phyloP scores from a whole-genome alignment of 495 filamentous ascomycete genomes.

The Penicillium flavigenum region DNA sequence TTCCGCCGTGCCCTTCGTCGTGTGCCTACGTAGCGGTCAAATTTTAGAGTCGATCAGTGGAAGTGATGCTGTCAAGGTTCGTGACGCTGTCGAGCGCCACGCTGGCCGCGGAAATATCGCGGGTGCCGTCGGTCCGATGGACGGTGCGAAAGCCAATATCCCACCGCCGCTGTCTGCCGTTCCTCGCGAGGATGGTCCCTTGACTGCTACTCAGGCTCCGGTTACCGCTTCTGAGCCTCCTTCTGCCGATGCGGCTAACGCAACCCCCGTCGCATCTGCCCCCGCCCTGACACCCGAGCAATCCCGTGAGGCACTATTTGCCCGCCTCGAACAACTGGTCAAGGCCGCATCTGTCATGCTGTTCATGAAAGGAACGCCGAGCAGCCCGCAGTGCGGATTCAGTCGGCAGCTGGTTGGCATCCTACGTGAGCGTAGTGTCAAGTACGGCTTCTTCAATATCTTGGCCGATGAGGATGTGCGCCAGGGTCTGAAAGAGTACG shows the following conservation, averaged over 20 bases:
- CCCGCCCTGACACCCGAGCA: conserved; percentile 50
- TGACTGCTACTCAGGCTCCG: conserved; percentile 37
- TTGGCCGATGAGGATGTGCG: conserved; percentile 96
- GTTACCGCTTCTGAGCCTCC: conserved; percentile 51
- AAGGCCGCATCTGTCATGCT: conserved; percentile 97
- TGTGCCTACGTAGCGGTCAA: conserved; percentile 68
- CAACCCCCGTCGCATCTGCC: conserved; percentile 29
- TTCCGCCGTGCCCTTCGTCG: conserved; percentile 87
- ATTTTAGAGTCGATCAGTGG: conserved; percentile 81
- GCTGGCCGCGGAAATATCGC: conserved; percentile 44
- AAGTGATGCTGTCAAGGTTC: conserved; percentile 79
- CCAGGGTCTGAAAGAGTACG: conserved; percentile 91
- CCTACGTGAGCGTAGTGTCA: conserved; percentile 80
- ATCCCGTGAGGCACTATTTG: conserved; percentile 74
- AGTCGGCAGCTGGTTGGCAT: conserved; percentile 83
- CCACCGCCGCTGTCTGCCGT: conserved; percentile 53
- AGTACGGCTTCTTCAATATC: conserved; percentile 99
- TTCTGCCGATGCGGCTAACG: conserved; percentile 33
- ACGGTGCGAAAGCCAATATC: conserved; percentile 39
- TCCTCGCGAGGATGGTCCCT: conserved; percentile 42
- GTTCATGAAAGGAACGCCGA: conserved; percentile 83
- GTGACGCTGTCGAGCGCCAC: conserved; percentile 78
- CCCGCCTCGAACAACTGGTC: conserved; percentile 74
- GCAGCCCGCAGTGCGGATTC: conserved; percentile 90
- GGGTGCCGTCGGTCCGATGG: conserved; percentile 23